Base-by-base conservation (phyloP, 2,329 filamentous ascomycete species). In the Aspergillus viridinutans region DNA sequence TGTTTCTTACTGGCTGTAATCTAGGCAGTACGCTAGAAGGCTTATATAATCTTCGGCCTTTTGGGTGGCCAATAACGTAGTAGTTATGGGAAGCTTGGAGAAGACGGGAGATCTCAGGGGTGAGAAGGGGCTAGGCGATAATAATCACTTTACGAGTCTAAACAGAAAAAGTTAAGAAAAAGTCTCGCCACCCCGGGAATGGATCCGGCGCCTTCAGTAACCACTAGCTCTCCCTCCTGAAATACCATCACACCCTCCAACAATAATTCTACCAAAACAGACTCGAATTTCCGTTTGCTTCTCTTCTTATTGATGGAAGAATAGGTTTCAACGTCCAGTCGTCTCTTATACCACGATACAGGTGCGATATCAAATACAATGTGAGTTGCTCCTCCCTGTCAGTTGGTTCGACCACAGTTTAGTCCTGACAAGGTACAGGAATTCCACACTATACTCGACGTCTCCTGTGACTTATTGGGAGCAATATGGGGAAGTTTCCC, bases 401-500 rank as follows among this genome's bases (percentile, higher is more conserved):
- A 20, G 5, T 23, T 54, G 14, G 7, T 32, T 45, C 14, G 20
- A 25, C 40, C 10, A 40, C 40, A 9, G 3, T 38, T 23, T 14
- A 43, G n/a, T 29, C 48, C 55, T 61, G 43, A 60, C 20, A 14
- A 10, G 23, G 25, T 49, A 43, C 61, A 79, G 78, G 76, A 83
- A 83, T 69, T 78, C 78, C 20, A 78, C 77, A 6, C 61, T 76
- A 52, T 60, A 77, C 53, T 72, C 75, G 26, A 56, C 70, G 21
- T 61, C 76, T 63, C 76, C 80, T 54, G 80, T 82, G 61, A 83
- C 83, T 50, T 89, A 87, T 74, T 87, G 84, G 85, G 82, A 79
- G 65, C 82, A 86, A 60, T 88, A 84, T 70, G 80, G 85, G 58
- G 82, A 86, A 66, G 83, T 88, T 61, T 82, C 83, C 26, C 82